A percentile compares a stretch with the other conserved stretches of the same genome.
Conservation (phyloP, 352 stramenopile species). For the Pseudoperonospora humuli region DNA sequence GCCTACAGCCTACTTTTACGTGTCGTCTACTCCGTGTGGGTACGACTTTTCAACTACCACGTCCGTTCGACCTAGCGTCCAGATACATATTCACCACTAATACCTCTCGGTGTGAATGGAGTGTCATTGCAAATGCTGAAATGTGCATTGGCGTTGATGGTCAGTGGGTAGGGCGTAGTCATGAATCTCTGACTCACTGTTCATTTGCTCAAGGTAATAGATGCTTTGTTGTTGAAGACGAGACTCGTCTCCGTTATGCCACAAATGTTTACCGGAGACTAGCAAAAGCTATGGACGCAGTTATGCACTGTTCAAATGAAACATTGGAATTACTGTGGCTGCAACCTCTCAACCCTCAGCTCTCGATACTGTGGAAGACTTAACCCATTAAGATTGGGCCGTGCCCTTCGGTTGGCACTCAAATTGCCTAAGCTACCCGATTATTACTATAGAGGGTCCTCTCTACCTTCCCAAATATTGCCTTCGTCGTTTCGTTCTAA, state of each 20-base stretch:
- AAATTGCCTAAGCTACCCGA: no score
- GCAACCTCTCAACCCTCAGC: constrained; percentile 16
- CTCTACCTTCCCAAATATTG: no score
- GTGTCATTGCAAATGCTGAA: constrained; percentile 17
- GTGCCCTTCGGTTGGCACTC: constrained; percentile 1
- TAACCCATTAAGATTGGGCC: constrained; percentile 4
- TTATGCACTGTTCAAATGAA: constrained; percentile 9
- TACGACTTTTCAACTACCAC: no score
- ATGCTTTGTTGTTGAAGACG: constrained; percentile 9
- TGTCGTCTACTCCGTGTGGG: no score
- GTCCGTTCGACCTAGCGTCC: no score
- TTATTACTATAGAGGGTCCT: no score
- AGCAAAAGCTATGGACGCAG: constrained; percentile 3
- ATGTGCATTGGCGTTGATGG: constrained; percentile 12
- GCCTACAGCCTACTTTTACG: no score
- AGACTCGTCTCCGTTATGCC: constrained; percentile 11
- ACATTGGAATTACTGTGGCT: constrained; percentile 18
- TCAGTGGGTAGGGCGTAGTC: constrained; percentile 4
- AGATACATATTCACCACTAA: no score
- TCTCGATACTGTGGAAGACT: constrained; percentile 3
- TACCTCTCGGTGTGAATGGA: constrained; percentile 6
- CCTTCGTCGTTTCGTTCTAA: no score
- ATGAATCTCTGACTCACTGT: constrained; percentile 10
- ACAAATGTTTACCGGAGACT: constrained; percentile 4
- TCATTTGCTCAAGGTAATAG: constrained; percentile 20